Evolutionary conservation across 2,329 filamentous ascomycete genomes (phyloP).

Genomic region (Microcyclosporella mali): DNA sequence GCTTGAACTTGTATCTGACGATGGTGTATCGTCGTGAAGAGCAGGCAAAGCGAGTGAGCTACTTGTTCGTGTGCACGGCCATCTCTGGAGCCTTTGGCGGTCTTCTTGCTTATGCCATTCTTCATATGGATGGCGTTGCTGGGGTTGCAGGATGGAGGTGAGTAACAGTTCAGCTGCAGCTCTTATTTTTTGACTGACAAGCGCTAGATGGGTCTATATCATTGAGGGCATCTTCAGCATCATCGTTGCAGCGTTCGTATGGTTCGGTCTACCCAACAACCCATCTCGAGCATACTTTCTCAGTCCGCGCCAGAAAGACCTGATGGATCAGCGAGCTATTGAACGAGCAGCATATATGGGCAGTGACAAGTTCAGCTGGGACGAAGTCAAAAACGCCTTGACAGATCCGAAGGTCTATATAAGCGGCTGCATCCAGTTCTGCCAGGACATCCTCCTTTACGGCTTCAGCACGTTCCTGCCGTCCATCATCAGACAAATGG

Average conservation of each 20-base stretch:
- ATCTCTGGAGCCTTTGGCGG: slow-evolving; percentile 35
- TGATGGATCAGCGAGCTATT: slow-evolving; percentile 40
- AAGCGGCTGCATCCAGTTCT: slow-evolving; percentile 46
- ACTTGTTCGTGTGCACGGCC: slow-evolving; percentile 33
- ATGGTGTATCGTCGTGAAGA: slow-evolving; percentile 41
- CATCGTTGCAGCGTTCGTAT: slow-evolving; percentile 18
- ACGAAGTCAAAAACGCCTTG: slow-evolving; percentile 44
- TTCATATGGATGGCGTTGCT: slow-evolving; percentile 60
- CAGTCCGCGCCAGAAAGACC: slow-evolving; percentile 39
- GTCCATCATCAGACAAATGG: slow-evolving; percentile 26
- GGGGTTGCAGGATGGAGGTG: slow-evolving; percentile 47
- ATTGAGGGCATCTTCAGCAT: slow-evolving; percentile 29
- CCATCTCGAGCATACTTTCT: slow-evolving; percentile 42
- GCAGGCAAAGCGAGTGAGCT: slow-evolving; percentile 35
- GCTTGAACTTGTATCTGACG: slow-evolving; percentile 31
- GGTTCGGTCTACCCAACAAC: slow-evolving; percentile 26
- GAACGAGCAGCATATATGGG: slow-evolving; percentile 39
- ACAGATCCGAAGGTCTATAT: slow-evolving; percentile 49
- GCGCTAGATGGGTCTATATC: slow-evolving; percentile 27
- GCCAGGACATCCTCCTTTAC: slow-evolving; percentile 44
- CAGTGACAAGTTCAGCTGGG: slow-evolving; percentile 46
- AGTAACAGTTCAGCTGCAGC: not conserved
- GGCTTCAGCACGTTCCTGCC: slow-evolving; percentile 27
- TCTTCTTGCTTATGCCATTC: slow-evolving; percentile 47
- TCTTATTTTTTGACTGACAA: not conserved